These are phyloP conservation scores for Pascua guehoae DNA, from an alignment of 1,284 basidiomycete species.

Conservation along the genomic window DNA sequence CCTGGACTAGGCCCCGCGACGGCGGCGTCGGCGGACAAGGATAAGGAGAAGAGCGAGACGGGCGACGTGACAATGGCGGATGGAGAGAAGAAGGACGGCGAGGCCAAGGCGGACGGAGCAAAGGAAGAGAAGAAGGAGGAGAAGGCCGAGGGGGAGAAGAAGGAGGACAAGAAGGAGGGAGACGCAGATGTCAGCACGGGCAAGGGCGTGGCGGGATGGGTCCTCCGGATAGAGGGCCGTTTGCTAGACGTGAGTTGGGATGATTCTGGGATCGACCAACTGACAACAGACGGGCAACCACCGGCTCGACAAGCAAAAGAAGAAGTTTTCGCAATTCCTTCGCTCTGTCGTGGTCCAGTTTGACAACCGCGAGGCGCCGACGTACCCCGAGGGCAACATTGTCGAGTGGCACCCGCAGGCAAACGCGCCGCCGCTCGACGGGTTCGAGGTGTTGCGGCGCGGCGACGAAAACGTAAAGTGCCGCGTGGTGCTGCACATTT, in stretches of 20 bases:
- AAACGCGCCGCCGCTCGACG: slow-evolving; percentile 68
- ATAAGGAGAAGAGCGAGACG: neutral
- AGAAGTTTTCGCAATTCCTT: slow-evolving; percentile 83
- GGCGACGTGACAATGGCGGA: slow-evolving; percentile 6
- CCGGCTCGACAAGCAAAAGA: slow-evolving; percentile 65
- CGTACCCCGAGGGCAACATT: slow-evolving; percentile 66
- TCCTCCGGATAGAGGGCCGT: slow-evolving; percentile 81
- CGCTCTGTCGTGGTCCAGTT: slow-evolving; percentile 82
- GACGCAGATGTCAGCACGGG: slow-evolving; percentile 60
- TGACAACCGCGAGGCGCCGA: slow-evolving; percentile 68
- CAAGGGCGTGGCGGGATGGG: slow-evolving; percentile 85
- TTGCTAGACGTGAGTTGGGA: slow-evolving; percentile 58
- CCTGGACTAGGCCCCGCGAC: neutral
- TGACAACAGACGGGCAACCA: slow-evolving; percentile 51
- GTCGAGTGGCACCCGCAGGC: slow-evolving; percentile 56
- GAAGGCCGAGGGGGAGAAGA: slow-evolving; percentile 4
- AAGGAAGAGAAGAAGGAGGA: slow-evolving; percentile 4
- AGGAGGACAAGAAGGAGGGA: slow-evolving; percentile 4
- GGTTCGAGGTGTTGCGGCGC: slow-evolving; percentile 80
- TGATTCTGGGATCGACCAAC: neutral
- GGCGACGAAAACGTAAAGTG: slow-evolving; percentile 75
- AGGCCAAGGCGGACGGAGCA: neutral
- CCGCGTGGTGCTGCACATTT: slow-evolving; percentile 74
- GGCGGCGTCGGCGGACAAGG: neutral
- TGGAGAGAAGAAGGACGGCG: slow-evolving; percentile 7